Evolutionary conservation across 768 basidiomycete genomes (phyloP).

Genomic region (Lentinula sp.): DNA sequence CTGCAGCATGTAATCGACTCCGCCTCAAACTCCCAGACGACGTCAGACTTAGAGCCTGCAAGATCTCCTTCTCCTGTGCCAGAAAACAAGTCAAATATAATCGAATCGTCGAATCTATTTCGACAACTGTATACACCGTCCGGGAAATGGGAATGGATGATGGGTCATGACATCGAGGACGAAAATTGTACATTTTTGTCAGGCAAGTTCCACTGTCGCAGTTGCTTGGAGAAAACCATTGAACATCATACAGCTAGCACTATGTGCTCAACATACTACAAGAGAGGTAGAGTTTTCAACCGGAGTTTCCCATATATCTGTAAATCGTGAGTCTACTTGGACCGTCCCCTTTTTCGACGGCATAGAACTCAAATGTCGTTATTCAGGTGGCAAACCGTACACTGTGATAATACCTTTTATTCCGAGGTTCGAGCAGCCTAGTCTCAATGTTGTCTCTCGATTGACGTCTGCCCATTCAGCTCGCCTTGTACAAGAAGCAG

Average conservation of each 20-base stretch:
- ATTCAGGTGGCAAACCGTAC: constrained; percentile 12
- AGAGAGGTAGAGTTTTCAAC: constrained; percentile 22
- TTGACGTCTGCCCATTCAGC: constrained; percentile 22
- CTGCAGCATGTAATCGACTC: not conserved
- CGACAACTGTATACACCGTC: constrained; percentile 11
- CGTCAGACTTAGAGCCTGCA: not conserved
- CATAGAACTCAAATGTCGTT: not conserved
- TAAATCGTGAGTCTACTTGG: constrained; percentile 23
- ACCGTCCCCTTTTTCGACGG: not conserved
- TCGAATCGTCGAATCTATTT: not conserved
- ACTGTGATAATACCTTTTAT: constrained; percentile 42
- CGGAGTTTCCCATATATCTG: constrained; percentile 27
- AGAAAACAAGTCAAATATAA: not conserved
- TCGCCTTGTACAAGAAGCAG: constrained; percentile 45
- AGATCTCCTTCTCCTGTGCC: not conserved
- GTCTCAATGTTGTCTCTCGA: not conserved
- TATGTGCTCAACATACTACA: constrained; percentile 31
- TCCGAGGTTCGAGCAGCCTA: constrained; percentile 39
- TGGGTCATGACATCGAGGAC: constrained; percentile 10
- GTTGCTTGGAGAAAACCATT: not conserved
- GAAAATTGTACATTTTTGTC: constrained; percentile 11
- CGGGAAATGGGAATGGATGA: constrained; percentile 15
- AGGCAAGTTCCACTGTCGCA: constrained; percentile 4
- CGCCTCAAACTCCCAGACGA: not conserved
- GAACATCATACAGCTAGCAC: constrained; percentile 19